Conservation (phyloP, 73 alveolate genomes). For the Paramecium octaurelia region DNA sequence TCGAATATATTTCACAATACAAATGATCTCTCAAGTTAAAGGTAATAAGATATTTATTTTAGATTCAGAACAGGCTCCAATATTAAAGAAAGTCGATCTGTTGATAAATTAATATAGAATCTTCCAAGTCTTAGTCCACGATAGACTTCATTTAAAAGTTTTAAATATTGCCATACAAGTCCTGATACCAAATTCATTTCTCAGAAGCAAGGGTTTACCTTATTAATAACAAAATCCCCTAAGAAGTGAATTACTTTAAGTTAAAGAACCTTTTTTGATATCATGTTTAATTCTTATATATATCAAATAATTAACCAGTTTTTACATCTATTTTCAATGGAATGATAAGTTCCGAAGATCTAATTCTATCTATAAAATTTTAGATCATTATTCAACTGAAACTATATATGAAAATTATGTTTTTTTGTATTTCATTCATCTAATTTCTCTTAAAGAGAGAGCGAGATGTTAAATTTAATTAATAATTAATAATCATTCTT, state of each 20-base stretch:
- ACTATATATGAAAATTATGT: neutral
- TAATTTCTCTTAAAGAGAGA: neutral
- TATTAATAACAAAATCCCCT: neutral
- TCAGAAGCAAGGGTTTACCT: neutral
- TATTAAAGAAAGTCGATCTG: neutral
- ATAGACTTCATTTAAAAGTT: neutral
- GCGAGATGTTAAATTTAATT: neutral
- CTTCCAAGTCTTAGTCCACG: slow-evolving; percentile 11
- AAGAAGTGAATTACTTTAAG: neutral
- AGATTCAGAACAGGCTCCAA: neutral
- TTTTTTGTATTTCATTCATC: neutral
- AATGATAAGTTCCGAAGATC: neutral
- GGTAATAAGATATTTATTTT: neutral
- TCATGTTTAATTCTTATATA: neutral
- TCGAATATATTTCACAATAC: neutral
- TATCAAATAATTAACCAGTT: neutral
- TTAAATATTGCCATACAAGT: slow-evolving; percentile 2
- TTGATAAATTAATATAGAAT: neutral
- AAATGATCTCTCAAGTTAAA: neutral
- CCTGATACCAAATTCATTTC: slow-evolving; percentile 11
- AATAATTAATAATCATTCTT: neutral
- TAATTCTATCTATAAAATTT: neutral
- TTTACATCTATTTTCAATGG: neutral
- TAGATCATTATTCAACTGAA: neutral
- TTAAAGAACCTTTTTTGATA: neutral